Conservation (phyloP, 345 rosid species). For the Populus deltoides region DNA sequence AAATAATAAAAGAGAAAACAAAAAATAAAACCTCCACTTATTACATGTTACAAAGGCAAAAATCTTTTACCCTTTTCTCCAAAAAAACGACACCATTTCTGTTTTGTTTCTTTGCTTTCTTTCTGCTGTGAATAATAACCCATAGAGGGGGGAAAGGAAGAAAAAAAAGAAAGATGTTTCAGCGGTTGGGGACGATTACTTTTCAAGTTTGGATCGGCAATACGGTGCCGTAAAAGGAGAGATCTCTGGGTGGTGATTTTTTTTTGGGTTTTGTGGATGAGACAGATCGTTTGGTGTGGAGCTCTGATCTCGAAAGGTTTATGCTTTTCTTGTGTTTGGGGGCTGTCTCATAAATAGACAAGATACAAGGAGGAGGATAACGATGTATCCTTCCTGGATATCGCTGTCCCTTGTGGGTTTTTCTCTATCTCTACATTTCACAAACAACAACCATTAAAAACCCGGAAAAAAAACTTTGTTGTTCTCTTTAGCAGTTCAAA, state of each 20-base stretch:
- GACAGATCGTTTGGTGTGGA: conserved; percentile 49
- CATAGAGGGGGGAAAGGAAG: background rate
- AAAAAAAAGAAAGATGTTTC: conserved; percentile 26
- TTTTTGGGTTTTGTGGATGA: conserved; percentile 16
- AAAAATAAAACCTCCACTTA: background rate
- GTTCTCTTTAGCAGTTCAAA: background rate
- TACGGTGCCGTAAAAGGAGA: conserved; percentile 5
- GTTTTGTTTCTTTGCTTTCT: background rate
- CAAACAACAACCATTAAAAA: conserved; percentile 10
- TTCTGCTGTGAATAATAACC: background rate
- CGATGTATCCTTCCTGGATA: conserved; percentile 34
- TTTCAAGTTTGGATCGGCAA: conserved; percentile 23
- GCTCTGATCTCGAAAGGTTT: conserved; percentile 70
- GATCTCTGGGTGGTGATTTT: conserved; percentile 24
- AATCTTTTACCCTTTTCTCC: background rate
- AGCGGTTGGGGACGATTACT: conserved; percentile 26
- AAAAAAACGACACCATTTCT: background rate
- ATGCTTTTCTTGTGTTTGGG: conserved; percentile 53
- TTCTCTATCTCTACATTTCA: conserved; percentile 26
- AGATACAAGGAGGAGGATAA: conserved; percentile 34
- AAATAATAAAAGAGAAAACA: too few relatives aligned
- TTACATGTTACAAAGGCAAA: conserved; percentile 4
- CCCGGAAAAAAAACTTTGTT: background rate
- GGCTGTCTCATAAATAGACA: conserved; percentile 42
- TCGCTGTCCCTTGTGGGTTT: conserved; percentile 40